Base-by-base conservation (phyloP, 192 early-diverging fungal species). In the Lobosporangium transversale region DNA sequence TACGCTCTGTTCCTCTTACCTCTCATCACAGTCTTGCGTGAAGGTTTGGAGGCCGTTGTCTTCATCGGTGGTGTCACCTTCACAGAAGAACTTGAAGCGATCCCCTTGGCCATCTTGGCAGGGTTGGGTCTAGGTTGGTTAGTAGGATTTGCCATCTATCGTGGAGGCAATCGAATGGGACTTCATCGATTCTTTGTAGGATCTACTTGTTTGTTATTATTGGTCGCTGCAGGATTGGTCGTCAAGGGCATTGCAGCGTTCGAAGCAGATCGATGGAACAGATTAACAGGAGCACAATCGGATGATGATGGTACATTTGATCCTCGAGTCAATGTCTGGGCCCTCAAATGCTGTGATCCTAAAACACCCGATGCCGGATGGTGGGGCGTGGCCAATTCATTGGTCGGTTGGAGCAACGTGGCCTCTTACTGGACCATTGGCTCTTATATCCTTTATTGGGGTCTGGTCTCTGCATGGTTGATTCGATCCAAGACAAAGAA, bases 11-110 rank as follows among this genome's bases (percentile, higher is more conserved):
- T 95, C 70, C 68, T 93, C 53, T 81, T 97, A 17, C 94, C 95
- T 3, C 92, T 94, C 50, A 79, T 94, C 47, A 94, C 94, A 11
- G 88, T 97, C 17, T 66, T 93, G 18, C 84, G 95, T 29, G 95
- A 97, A 83, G 93, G 92, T 3, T 68, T 97, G 1, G 95, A 97
- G 74, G 89, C 93, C 4, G 83, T 97, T 2, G 87, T 97, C 7
- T 93, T 97, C 80, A 85, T 97, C 44, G 94, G 88, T 50, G 95
- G 95, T 21, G 92, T 93, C 2, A 89, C 87, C 0, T 73, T 95
- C 30, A 84, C 83, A 37, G 86, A 89, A 18, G 58, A 81, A 7
- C 80, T 88, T 0, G 81, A 82, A 20, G 83, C 93, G 14, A 92
- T 97, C 62, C 94, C 94, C 17, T 80, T 95, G 14, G 88, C 95